A percentile compares a stretch with the other conserved stretches of the same genome.
These are phyloP conservation scores for Thelonectria olida DNA, from an alignment of 2,329 filamentous ascomycete species.

Conservation along the genomic window DNA sequence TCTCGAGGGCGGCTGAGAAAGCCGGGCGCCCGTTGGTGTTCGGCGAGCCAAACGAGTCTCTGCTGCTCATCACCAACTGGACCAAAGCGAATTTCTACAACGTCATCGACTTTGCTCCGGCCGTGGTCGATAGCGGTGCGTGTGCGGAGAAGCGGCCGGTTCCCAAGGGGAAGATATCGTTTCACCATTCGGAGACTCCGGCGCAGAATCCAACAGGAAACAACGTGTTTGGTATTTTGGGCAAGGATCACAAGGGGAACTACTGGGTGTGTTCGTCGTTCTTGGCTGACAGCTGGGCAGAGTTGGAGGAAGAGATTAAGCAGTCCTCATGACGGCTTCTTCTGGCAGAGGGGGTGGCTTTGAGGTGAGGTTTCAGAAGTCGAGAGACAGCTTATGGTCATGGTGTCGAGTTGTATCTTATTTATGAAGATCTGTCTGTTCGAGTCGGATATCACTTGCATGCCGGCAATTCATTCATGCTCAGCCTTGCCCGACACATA, in stretches of 20 bases:
- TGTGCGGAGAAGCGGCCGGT: background rate
- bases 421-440: no score
- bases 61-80: slow-evolving; percentile 18
- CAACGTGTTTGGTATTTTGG: background rate
- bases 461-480: no score
- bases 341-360: background rate
- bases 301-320: background rate
- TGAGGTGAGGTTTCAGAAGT: no score
- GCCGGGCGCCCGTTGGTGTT: background rate
- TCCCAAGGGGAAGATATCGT: slow-evolving; percentile 2
- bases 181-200: slow-evolving; percentile 9
- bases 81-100: slow-evolving; percentile 20
- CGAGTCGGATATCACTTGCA: no score
- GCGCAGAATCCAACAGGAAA: background rate
- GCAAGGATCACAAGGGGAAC: background rate
- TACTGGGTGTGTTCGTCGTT: background rate
- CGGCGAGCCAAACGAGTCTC: slow-evolving; percentile 2
- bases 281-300: background rate
- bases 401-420: no score
- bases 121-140: background rate
- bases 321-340: background rate
- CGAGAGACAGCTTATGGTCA: no score
- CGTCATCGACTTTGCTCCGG: slow-evolving; percentile 12
- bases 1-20: background rate
- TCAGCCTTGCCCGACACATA: no score